phyloP scores from a whole-genome alignment of 768 basidiomycete species.

The Gloeopeniophorella convolvens region DNA sequence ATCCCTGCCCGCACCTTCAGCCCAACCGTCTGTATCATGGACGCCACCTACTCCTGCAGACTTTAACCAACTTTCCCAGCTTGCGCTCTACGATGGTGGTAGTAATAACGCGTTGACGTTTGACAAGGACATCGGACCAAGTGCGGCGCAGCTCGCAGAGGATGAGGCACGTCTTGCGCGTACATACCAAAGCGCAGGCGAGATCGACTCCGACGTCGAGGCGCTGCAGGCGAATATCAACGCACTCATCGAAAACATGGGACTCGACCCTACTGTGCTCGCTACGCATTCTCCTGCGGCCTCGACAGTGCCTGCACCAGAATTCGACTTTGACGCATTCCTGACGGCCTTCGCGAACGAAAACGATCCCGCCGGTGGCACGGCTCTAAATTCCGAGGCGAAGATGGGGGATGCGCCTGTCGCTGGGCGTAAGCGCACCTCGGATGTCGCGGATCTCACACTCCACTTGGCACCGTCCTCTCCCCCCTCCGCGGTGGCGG shows the following conservation, averaged over 20 bases:
- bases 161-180: conserved; percentile 42
- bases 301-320: background rate
- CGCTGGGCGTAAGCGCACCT: conserved; percentile 27
- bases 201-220: conserved; percentile 69
- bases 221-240: conserved; percentile 63
- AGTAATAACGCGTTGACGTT: conserved; percentile 23
- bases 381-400: too few relatives aligned
- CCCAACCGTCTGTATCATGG: conserved; percentile 9
- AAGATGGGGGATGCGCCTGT: background rate
- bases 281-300: conserved; percentile 6
- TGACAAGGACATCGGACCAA: conserved; percentile 26
- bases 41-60: conserved; percentile 20
- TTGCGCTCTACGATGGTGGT: conserved; percentile 21
- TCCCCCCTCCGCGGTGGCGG: background rate
- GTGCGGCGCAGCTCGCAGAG: conserved; percentile 30
- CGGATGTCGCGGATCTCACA: conserved; percentile 25
- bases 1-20: background rate
- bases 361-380: conserved; percentile 27
- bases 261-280: conserved; percentile 46
- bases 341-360: conserved; percentile 29
- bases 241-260: conserved; percentile 63
- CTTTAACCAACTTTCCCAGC: conserved; percentile 21
- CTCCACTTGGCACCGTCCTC: background rate
- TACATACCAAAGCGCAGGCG: conserved; percentile 52
- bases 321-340: conserved; percentile 23